Conservation (phyloP, 1,139 yeast genomes). For the Geotrichum siamense region DNA sequence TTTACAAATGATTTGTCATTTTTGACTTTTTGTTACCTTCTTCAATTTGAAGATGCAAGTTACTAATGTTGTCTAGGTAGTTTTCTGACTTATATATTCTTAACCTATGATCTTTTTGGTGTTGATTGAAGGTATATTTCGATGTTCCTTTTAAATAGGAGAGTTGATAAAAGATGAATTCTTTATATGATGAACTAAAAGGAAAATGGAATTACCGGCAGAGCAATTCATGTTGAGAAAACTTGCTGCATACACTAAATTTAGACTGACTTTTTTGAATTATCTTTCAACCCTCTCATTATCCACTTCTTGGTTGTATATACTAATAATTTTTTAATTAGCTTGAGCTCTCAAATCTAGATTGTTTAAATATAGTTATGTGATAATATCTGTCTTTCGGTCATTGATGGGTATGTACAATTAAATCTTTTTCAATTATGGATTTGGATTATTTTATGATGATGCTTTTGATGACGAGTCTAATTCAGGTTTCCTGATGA, state of each 20-base stretch:
- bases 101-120: no score
- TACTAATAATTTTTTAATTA: neutral
- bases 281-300: neutral
- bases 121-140: no score
- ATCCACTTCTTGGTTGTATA: neutral
- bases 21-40: no score
- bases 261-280: no score
- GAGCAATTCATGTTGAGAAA: constrained; percentile 14
- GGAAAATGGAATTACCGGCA: constrained; percentile 18
- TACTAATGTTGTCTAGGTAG: no score
- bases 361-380: no score
- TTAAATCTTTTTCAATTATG: neutral
- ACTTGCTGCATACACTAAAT: constrained; percentile 16
- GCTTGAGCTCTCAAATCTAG: constrained; percentile 3
- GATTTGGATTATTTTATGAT: constrained; percentile 50
- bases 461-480: constrained; percentile 99
- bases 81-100: no score
- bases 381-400: neutral
- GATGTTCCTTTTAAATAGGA: no score
- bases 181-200: constrained; percentile 12
- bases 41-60: no score
- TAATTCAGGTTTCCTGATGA: constrained; percentile 88
- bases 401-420: neutral
- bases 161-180: neutral
- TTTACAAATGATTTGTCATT: no score